These are phyloP conservation scores for Lathyrus tuberosus DNA, from an alignment of 306 rosid genomes.

Conservation along the genomic window DNA sequence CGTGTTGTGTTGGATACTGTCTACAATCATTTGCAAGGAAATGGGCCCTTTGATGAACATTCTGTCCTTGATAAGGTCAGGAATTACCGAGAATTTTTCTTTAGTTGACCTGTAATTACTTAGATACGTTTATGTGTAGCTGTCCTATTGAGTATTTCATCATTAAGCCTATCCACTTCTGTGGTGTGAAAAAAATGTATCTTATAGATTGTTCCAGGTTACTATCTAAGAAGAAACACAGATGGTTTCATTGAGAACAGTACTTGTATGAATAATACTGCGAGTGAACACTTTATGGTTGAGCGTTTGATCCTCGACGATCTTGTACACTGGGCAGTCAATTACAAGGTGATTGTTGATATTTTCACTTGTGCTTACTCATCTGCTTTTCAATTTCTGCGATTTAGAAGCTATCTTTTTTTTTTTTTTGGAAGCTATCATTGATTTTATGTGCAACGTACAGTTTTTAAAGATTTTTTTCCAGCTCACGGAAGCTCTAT, in stretches of 20 bases:
- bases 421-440: too few species aligned
- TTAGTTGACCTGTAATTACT: slow-evolving; percentile 27
- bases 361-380: slow-evolving; percentile 33
- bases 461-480: too few species aligned
- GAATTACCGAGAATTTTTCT: slow-evolving; percentile 28
- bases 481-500: too few species aligned
- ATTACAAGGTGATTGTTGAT: slow-evolving; percentile 75
- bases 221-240: slow-evolving; percentile 86
- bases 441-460: too few species aligned
- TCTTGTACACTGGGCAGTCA: slow-evolving; percentile 86
- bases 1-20: slow-evolving; percentile 89
- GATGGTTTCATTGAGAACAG: slow-evolving; percentile 92
- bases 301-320: slow-evolving; percentile 91
- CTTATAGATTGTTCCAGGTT: slow-evolving; percentile 96
- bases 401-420: slow-evolving; percentile 24
- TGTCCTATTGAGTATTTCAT: slow-evolving; percentile 32
- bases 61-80: slow-evolving; percentile 94
- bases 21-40: slow-evolving; percentile 89
- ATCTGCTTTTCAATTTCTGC: slow-evolving; percentile 25
- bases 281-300: slow-evolving; percentile 95
- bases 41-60: slow-evolving; percentile 73
- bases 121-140: slow-evolving; percentile 20
- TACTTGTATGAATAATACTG: slow-evolving; percentile 90
- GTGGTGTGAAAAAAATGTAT: slow-evolving; percentile 42
- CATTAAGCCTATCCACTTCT: slow-evolving; percentile 34